Base-by-base conservation (phyloP, 2,329 filamentous ascomycete species). In the Penicillium sp. region DNA sequence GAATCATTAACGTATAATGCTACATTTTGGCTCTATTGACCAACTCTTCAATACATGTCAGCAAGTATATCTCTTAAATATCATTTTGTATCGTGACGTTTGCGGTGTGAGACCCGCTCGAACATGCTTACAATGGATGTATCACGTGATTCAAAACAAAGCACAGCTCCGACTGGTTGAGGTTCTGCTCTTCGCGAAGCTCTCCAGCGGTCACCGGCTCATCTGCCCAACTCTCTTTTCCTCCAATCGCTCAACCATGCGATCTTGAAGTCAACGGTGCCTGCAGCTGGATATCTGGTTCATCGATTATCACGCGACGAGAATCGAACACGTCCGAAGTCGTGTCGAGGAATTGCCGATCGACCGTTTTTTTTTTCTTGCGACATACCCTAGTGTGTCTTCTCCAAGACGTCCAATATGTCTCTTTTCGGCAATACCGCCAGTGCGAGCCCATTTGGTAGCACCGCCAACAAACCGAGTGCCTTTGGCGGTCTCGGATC, bases 391-490 rank as follows among this genome's bases (percentile, higher is more conserved):
- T 42, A 42, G 45, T 52, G 11, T 32, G 39, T 38, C 33, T 51
- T 44, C 38, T 50, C 39, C 1, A 38, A 32, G 44, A 46, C 43
- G 40, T 38, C 38, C 52, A 57, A 42, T 46, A 72, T 69, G 66
- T 71, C 71, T 46, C 63, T 73, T 12, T 73, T 73, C 52, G 67
- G 56, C 11, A 49, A 63, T 43, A 57, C 46, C 32, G 54, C 46
- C 5, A 60, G 60, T 11, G 43, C 49, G 32, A 57, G 63, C 9
- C 51, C 66, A 11, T 67, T 70, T 42, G 65, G 66, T 12, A 56
- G 53, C 45, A 53, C 60, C 13, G 60, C 64, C 12, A 61, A 60
- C 44, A 72, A 68, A 45, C 58, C 64, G 26, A 66, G 62, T 48
- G 53, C 61, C 49, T 75, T 75, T 65, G 69, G 69, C 46, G 59